Conservation (phyloP, 768 basidiomycete genomes). For the Tricholoma terreum region DNA sequence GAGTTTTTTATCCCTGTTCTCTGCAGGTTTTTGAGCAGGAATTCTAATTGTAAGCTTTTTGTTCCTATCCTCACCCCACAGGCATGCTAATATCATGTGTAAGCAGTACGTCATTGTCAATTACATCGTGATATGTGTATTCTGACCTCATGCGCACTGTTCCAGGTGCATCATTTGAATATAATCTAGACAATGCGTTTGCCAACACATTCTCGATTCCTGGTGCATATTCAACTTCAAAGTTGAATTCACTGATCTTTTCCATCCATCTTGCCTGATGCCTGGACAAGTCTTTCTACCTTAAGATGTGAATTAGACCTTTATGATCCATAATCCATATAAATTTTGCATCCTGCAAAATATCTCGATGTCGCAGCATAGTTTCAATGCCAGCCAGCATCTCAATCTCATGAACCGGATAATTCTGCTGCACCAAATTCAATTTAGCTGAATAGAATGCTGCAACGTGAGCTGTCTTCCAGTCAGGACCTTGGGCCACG, state of each 20-base stretch:
- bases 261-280: conserved; percentile 4
- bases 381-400: too few species aligned
- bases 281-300: too few species aligned
- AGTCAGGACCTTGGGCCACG: conserved; percentile 17
- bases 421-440: too few species aligned
- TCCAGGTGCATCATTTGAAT: conserved; percentile 5
- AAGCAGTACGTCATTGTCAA: not conserved
- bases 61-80: conserved; percentile 6
- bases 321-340: conserved; percentile 21
- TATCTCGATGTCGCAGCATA: conserved; percentile 20
- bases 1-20: too few species aligned
- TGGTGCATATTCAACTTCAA: not conserved
- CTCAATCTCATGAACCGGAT: too few species aligned
- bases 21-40: too few species aligned
- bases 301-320: too few species aligned
- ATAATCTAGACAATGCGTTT: not conserved
- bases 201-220: conserved; percentile 3
- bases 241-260: conserved; percentile 7
- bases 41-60: too few species aligned
- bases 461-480: conserved; percentile 27
- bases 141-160: conserved; percentile 4
- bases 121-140: too few species aligned
- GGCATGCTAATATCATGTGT: not conserved
- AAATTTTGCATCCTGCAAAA: conserved; percentile 23
- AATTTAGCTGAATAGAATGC: conserved; percentile 22